Percentiles rank a stretch among this genome's conserved stretches.
These are phyloP conservation scores for Microdochium trichocladiopsis DNA, from an alignment of 2,329 filamentous ascomycete species.

Conservation along the genomic window DNA sequence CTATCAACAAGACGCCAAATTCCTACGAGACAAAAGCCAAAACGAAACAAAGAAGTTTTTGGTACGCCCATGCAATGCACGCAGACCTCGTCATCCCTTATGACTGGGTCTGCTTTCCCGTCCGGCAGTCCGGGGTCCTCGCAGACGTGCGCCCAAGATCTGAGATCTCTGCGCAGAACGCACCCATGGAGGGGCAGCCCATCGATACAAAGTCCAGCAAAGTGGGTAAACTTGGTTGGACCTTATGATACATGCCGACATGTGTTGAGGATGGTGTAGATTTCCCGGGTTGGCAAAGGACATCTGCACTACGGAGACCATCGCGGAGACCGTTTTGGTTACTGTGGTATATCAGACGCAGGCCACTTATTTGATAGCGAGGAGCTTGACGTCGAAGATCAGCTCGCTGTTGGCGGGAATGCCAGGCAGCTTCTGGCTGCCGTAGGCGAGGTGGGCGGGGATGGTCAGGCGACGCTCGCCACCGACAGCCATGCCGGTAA, in stretches of 20 bases:
- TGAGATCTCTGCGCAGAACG: slow-evolving; percentile 29
- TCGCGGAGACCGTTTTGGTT: background rate
- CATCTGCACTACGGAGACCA: background rate
- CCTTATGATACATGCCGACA: background rate
- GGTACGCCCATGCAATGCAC: slow-evolving; percentile 43
- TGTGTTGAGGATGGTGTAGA: background rate
- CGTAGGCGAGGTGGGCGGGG: slow-evolving; percentile 82
- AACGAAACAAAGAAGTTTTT: slow-evolving; percentile 25
- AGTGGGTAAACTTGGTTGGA: background rate
- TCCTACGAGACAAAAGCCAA: slow-evolving; percentile 11
- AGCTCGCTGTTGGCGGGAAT: slow-evolving; percentile 90
- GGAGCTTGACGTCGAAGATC: slow-evolving; percentile 84
- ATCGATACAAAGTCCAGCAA: background rate
- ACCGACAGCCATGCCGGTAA: slow-evolving; percentile 86
- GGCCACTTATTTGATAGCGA: slow-evolving; percentile 67
- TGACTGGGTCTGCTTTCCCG: slow-evolving; percentile 28
- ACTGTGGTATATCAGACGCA: background rate
- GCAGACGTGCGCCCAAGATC: slow-evolving; percentile 34
- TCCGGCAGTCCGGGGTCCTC: slow-evolving; percentile 27
- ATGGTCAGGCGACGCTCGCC: slow-evolving; percentile 91
- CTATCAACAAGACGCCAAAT: slow-evolving; percentile 6
- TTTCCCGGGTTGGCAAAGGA: background rate
- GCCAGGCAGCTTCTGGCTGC: slow-evolving; percentile 71
- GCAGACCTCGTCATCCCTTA: slow-evolving; percentile 43
- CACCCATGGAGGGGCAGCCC: slow-evolving; percentile 1